phyloP scores from a whole-genome alignment of 139 green algal genomes.

The Micractinium sp. region DNA sequence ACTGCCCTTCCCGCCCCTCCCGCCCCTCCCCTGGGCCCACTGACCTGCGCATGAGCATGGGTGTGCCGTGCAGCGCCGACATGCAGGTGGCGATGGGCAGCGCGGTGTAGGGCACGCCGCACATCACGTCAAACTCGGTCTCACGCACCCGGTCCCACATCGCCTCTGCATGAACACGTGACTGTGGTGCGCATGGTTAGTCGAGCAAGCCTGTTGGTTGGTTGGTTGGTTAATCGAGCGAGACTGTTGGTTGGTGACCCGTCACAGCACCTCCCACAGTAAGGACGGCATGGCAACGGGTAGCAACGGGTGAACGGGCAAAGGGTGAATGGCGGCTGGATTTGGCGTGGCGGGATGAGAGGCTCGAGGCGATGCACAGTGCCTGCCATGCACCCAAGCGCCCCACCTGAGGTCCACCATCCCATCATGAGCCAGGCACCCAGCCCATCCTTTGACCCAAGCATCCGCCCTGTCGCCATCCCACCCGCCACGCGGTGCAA shows the following conservation, averaged over 20 bases:
- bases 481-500: too few relatives aligned
- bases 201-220: background rate
- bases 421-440: too few relatives aligned
- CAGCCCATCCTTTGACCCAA: too few relatives aligned
- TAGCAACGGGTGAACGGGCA: too few relatives aligned
- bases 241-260: background rate
- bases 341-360: background rate
- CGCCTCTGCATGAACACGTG: constrained; percentile 47
- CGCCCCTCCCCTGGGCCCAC: background rate
- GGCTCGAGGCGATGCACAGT: background rate
- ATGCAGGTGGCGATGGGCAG: constrained; percentile 98
- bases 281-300: too few relatives aligned
- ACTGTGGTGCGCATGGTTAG: background rate
- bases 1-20: background rate
- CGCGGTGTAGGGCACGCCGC: constrained; percentile 98
- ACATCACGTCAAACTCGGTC: constrained; percentile 94
- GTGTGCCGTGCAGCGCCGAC: constrained; percentile 81
- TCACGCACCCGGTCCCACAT: constrained; percentile 85
- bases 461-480: too few relatives aligned
- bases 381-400: background rate
- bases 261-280: background rate
- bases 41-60: constrained; percentile 94
- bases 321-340: background rate
- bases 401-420: too few relatives aligned
- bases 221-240: background rate